A percentile compares a stretch with the other conserved stretches of the same genome.
Conservation (phyloP, 805 yeast genomes). For the Candida quercuum region DNA sequence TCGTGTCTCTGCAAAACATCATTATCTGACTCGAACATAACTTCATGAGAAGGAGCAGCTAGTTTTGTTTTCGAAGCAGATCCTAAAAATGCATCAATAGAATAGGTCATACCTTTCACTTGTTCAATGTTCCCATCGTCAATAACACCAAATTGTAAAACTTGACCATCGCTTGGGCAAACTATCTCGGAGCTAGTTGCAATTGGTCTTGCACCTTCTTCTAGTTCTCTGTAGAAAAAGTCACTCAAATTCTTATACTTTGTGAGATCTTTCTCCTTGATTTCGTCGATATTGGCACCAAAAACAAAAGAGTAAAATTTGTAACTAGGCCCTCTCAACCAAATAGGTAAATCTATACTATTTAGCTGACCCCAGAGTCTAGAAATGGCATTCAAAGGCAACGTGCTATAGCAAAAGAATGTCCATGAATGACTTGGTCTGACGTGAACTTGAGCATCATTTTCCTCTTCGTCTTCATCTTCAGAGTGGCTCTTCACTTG, state of each 20-base stretch:
- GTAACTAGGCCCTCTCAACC: conserved; percentile 83
- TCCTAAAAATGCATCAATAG: conserved; percentile 85
- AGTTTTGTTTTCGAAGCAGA: conserved; percentile 33
- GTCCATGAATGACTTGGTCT: conserved; percentile 81
- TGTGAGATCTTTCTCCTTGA: conserved; percentile 73
- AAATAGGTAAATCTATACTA: conserved; percentile 74
- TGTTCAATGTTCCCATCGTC: conserved; percentile 88
- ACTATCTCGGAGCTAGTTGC: conserved; percentile 59
- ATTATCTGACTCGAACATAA: conserved; percentile 38
- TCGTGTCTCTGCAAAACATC: conserved; percentile 47
- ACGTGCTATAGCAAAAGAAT: conserved; percentile 79
- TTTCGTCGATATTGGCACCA: conserved; percentile 87
- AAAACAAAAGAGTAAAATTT: conserved; percentile 71
- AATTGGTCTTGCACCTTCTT: conserved; percentile 75
- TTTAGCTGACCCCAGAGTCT: conserved; percentile 94
- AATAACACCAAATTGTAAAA: conserved; percentile 77
- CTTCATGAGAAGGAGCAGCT: conserved; percentile 51
- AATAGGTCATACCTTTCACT: conserved; percentile 93
- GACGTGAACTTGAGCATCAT: conserved; percentile 17
- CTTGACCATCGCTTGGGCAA: conserved; percentile 91
- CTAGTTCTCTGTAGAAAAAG: conserved; percentile 81
- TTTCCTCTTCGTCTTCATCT: conserved; percentile 18
- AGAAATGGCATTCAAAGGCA: conserved; percentile 87
- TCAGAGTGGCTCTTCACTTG: conserved; percentile 19
- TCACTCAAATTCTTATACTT: conserved; percentile 80